phyloP scores from a whole-genome alignment of 306 rosid genomes.

The Vigna nakashimae region DNA sequence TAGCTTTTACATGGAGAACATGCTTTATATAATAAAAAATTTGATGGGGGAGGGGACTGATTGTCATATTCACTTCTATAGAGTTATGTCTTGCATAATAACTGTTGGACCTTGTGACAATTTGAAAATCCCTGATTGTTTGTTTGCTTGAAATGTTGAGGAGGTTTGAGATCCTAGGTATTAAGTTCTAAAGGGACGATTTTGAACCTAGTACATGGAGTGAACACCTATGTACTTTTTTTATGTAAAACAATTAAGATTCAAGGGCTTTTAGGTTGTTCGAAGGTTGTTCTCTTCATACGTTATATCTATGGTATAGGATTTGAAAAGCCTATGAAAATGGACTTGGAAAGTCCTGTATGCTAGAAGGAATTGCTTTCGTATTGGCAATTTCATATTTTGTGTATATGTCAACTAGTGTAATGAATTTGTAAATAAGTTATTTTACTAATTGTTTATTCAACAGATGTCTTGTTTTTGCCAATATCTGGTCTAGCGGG shows the following conservation, averaged over 20 bases:
- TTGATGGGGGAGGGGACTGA: not conserved
- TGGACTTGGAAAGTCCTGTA: not conserved
- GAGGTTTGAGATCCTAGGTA: slow-evolving; percentile 15
- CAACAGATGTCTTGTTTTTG: slow-evolving; percentile 84
- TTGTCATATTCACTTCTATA: slow-evolving; percentile 34
- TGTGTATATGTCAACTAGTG: slow-evolving; percentile 23
- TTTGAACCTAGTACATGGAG: slow-evolving; percentile 20
- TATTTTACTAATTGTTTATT: slow-evolving; percentile 39
- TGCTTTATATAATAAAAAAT: slow-evolving; percentile 13
- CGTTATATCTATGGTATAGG: slow-evolving; percentile 16
- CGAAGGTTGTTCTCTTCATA: not conserved
- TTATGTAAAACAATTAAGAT: slow-evolving; percentile 20
- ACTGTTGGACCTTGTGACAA: slow-evolving; percentile 27
- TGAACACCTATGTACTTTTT: not conserved
- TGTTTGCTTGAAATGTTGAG: slow-evolving; percentile 5
- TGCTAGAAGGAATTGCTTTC: slow-evolving; percentile 2
- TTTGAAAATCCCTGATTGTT: slow-evolving; percentile 23
- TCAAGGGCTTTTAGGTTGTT: not conserved
- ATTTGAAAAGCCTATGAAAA: slow-evolving; percentile 12
- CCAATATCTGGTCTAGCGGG: slow-evolving; percentile 94
- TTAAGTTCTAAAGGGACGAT: slow-evolving; percentile 16
- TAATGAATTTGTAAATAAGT: slow-evolving; percentile 32
- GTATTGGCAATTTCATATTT: slow-evolving; percentile 2
- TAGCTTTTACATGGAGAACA: slow-evolving; percentile 5
- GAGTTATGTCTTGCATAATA: slow-evolving; percentile 24